Evolutionary conservation across 345 rosid species (phyloP).

Genomic region (Gossypium anomalum): DNA sequence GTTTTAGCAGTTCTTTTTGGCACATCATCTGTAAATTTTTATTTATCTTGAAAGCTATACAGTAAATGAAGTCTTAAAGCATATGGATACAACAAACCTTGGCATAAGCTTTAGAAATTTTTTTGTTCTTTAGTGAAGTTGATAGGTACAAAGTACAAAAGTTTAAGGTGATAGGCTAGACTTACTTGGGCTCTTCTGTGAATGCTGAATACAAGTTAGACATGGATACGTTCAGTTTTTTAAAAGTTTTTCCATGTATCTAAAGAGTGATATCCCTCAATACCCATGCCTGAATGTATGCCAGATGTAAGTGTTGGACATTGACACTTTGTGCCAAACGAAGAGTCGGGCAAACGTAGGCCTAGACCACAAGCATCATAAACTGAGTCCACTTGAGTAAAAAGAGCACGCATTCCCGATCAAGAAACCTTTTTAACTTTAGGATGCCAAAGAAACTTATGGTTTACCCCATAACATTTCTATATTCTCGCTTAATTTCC

Average conservation of each 20-base stretch:
- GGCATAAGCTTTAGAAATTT: background rate
- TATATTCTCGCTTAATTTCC: background rate
- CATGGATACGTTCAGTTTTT: background rate
- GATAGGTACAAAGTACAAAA: background rate
- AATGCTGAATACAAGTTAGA: background rate
- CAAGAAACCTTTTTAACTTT: background rate
- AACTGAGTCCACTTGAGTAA: background rate
- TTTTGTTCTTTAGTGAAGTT: background rate
- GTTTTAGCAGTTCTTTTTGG: background rate
- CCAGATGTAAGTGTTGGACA: background rate
- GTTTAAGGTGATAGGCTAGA: background rate
- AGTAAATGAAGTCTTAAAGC: background rate
- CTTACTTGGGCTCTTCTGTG: background rate
- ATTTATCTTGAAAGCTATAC: background rate
- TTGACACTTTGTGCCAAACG: background rate
- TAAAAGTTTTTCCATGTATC: background rate
- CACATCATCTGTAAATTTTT: background rate
- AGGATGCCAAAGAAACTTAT: background rate
- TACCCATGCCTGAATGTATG: background rate
- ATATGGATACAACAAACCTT: background rate
- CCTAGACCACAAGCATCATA: background rate
- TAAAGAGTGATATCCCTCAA: background rate
- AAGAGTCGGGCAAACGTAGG: background rate
- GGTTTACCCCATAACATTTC: background rate
- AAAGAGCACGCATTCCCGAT: background rate